A percentile compares a stretch with the other conserved stretches of the same genome.
Evolutionary conservation across 2,329 filamentous ascomycete species (phyloP).

Genomic region (Aspergillus carbonarius): DNA sequence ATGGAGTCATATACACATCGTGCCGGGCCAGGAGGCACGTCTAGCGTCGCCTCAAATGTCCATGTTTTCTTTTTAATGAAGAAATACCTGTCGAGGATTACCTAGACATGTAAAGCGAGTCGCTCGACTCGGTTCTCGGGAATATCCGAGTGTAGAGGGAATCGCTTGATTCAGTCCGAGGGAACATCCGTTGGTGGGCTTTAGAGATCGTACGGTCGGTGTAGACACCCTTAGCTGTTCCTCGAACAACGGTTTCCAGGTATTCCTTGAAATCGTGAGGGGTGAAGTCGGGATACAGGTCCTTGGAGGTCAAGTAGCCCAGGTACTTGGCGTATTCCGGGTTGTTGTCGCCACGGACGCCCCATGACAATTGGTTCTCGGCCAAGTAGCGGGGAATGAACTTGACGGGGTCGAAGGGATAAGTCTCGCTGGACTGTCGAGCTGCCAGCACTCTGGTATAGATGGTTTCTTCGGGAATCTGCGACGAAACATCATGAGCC

Average conservation of each 20-base stretch:
- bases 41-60: conserved; percentile 4
- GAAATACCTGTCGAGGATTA: conserved; percentile 15
- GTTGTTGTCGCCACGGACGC: conserved; percentile 54
- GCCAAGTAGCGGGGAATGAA: conserved; percentile 37
- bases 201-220: conserved; percentile 36
- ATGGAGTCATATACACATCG: conserved; percentile 3
- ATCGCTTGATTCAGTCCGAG: conserved; percentile 37
- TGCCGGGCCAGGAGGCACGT: not conserved
- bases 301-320: conserved; percentile 53
- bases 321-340: conserved; percentile 55
- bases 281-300: conserved; percentile 56
- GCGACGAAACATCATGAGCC: conserved; percentile 13
- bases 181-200: conserved; percentile 38
- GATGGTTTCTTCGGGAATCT: conserved; percentile 38
- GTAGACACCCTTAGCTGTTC: conserved; percentile 41
- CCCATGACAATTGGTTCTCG: conserved; percentile 50
- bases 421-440: conserved; percentile 35
- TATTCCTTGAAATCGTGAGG: conserved; percentile 42
- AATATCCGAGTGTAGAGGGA: conserved; percentile 37
- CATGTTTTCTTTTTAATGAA: not conserved
- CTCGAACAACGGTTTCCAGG: conserved; percentile 42
- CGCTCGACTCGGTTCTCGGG: conserved; percentile 37
- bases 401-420: conserved; percentile 38
- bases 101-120: conserved; percentile 35
- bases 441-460: conserved; percentile 35